These are phyloP conservation scores for Vaccinium vitisidaea DNA, from an alignment of 148 eudicot genomes.

Conservation along the genomic window DNA sequence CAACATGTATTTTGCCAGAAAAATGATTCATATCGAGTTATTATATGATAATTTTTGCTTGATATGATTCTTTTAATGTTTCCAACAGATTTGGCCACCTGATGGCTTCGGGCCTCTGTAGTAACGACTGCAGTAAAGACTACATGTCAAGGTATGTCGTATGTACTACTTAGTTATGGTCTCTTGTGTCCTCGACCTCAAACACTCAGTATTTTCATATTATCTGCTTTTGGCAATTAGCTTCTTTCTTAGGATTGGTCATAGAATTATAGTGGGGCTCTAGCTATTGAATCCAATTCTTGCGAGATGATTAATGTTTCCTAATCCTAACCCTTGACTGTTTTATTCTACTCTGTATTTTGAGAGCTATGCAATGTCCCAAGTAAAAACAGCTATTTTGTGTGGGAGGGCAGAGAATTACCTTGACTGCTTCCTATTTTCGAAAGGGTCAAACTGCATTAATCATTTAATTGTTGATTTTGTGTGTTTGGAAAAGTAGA, in stretches of 20 bases:
- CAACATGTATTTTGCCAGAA: neutral
- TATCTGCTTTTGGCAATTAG: neutral
- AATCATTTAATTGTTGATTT: too few species aligned
- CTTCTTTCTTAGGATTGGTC: neutral
- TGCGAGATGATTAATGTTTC: neutral
- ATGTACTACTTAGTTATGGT: neutral
- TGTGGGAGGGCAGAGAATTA: neutral
- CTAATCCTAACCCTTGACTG: neutral
- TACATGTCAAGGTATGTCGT: neutral
- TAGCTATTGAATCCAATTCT: neutral
- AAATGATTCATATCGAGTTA: neutral
- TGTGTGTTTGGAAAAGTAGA: neutral
- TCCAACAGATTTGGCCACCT: constrained; percentile 38
- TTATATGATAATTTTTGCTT: neutral
- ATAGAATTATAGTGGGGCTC: neutral
- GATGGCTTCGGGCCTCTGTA: constrained; percentile 35
- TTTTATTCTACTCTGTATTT: neutral
- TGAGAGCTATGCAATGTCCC: neutral
- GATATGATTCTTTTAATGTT: neutral
- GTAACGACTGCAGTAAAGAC: constrained; percentile 1
- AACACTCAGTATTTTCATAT: neutral
- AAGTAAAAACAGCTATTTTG: neutral
- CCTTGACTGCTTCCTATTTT: neutral
- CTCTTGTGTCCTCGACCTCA: neutral
- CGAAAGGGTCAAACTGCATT: neutral